Evolutionary conservation across 306 rosid species (phyloP), one percentile per base, ranked within the genome.

Genomic region (Acacia crassicarpa): DNA sequence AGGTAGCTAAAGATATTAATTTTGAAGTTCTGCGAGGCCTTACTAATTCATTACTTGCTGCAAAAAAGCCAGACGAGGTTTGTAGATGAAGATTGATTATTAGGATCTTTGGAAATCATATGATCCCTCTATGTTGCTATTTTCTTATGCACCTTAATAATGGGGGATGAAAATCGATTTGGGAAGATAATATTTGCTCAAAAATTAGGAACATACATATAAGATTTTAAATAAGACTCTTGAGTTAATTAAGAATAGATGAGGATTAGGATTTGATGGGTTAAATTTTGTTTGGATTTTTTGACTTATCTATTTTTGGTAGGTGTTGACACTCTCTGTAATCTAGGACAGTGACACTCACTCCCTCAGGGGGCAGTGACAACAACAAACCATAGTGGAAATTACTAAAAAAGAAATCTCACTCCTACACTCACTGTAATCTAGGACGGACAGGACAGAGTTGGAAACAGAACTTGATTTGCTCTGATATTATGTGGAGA

Each of bases 11-110:
- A 85, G 91, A 87, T 83, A 77, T 95, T 81, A 83, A 85, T 41
- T 91, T 95, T 87, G 99, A 93, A 68, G 90, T 95, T 84, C 84
- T 91, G 66, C 93, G 93, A 15, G 99, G 98, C 74, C 95, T 90
- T 77, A 87, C 91, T 76, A 90, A 93, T 86, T 86, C 98, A 53
- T 89, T 91, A 77, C 94, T 95, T 84, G 97, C 95, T 71, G 98
- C 94, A n/a, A 85, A 88, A 80, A 95, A 89, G 86, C 98, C 97
- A 43, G 94, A 91, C 23, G 97, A 95, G 99, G 98, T 95, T 73
- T 85, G 91, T 83, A 22, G 3, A 49, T 83, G 74, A 71, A 61
- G 61, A 44, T 43, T 20, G 76, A 51, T 79, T 86, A 38, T 75
- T 78, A 23, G 17, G n/a, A 74, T 74, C 14, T 30, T 62, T 62